Conservation (phyloP, 768 basidiomycete genomes). For the Pisolithus albus region DNA sequence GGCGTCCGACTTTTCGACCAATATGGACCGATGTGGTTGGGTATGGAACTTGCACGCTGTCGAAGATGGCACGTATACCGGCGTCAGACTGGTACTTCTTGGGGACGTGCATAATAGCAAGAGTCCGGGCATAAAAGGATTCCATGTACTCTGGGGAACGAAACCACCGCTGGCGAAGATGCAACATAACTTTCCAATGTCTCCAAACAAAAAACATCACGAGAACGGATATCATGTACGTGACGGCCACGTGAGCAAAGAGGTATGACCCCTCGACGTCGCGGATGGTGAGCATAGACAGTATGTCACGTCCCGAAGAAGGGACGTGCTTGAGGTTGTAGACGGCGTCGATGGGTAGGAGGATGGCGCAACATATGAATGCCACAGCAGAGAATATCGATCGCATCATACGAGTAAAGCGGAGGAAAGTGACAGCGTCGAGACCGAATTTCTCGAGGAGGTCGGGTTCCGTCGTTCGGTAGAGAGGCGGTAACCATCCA, state of each 20-base stretch:
- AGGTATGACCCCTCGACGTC: conserved; percentile 66
- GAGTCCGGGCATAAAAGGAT: conserved; percentile 90
- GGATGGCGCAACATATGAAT: conserved; percentile 56
- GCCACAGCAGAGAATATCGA: conserved; percentile 62
- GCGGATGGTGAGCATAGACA: conserved; percentile 82
- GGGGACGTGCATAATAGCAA: conserved; percentile 74
- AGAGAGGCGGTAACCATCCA: conserved; percentile 85
- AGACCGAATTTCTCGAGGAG: conserved; percentile 84
- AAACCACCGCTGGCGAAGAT: conserved; percentile 81
- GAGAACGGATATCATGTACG: conserved; percentile 73
- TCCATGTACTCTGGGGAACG: conserved; percentile 81
- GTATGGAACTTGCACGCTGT: conserved; percentile 71
- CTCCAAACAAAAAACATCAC: conserved; percentile 66
- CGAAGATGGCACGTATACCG: conserved; percentile 73
- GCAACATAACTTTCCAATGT: conserved; percentile 75
- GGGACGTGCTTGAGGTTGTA: conserved; percentile 73
- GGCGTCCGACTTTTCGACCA: conserved; percentile 76
- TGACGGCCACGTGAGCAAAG: conserved; percentile 78
- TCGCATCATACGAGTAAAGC: conserved; percentile 84
- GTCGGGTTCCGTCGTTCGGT: conserved; percentile 82
- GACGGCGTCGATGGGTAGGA: conserved; percentile 80
- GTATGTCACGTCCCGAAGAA: conserved; percentile 44
- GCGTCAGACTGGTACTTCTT: conserved; percentile 80
- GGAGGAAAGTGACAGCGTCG: conserved; percentile 88
- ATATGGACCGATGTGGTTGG: conserved; percentile 90